These are phyloP conservation scores for Coemansia sp. DNA, from an alignment of 192 early-diverging fungal species.

Conservation along the genomic window DNA sequence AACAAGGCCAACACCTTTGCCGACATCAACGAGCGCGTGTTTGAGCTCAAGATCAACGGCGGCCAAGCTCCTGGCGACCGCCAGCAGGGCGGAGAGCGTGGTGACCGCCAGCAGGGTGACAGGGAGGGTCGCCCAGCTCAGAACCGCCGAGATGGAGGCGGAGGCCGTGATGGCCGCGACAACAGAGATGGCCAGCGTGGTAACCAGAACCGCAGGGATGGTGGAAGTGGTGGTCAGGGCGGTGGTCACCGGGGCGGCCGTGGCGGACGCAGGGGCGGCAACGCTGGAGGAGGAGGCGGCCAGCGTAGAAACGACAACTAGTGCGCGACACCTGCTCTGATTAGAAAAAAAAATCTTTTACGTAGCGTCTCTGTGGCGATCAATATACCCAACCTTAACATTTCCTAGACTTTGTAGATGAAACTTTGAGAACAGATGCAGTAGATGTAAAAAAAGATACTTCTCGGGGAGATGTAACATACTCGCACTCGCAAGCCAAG, in stretches of 20 bases:
- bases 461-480: not conserved
- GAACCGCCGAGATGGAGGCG: constrained; percentile 34
- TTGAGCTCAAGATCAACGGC: constrained; percentile 69
- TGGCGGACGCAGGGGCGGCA: constrained; percentile 12
- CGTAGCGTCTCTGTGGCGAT: not conserved
- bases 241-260: constrained; percentile 18
- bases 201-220: constrained; percentile 26
- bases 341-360: constrained; percentile 8
- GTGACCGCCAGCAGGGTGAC: constrained; percentile 32
- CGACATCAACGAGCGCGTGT: constrained; percentile 87
- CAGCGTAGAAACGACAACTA: constrained; percentile 21
- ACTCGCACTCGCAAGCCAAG: not conserved
- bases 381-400: not conserved
- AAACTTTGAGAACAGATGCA: no score
- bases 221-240: constrained; percentile 10
- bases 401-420: no score
- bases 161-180: constrained; percentile 23
- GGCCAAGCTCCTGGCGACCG: constrained; percentile 43
- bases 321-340: not conserved
- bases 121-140: constrained; percentile 40
- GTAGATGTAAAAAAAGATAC: no score
- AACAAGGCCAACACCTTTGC: constrained; percentile 85
- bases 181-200: constrained; percentile 11
- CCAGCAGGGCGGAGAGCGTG: constrained; percentile 37
- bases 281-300: constrained; percentile 14